phyloP scores from a whole-genome alignment of 108 stramenopile species.

The Conticribra guillardii region DNA sequence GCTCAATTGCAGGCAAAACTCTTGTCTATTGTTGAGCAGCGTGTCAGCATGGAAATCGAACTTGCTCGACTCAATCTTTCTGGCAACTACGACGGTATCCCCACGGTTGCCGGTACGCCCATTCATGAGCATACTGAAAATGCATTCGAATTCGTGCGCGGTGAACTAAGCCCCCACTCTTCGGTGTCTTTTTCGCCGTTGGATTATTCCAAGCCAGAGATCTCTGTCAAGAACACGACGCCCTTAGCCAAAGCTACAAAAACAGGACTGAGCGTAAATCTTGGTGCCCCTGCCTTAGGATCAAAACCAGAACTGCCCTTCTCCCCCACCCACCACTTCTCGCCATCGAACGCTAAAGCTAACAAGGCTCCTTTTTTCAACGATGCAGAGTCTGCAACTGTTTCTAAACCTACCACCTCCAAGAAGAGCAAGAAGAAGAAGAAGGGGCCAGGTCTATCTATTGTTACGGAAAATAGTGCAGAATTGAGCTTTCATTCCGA shows the following conservation, averaged over 20 bases:
- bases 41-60: neutral
- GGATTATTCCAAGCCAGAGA: neutral
- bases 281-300: neutral
- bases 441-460: neutral
- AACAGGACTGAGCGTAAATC: neutral
- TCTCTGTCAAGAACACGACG: neutral
- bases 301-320: neutral
- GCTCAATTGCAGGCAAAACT: slow-evolving; percentile 2
- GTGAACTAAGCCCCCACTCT: neutral
- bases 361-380: neutral
- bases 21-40: neutral
- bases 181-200: too few species aligned
- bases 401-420: neutral
- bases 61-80: neutral
- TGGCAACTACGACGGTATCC: neutral
- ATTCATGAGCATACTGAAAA: neutral
- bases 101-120: neutral
- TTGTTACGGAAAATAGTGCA: neutral
- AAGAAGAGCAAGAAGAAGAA: neutral
- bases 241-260: neutral
- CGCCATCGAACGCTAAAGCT: neutral
- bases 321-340: neutral
- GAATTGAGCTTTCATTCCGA: neutral
- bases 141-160: neutral
- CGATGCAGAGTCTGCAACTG: neutral